Evolutionary conservation across 306 rosid species (phyloP).

Genomic region (Rosa lucieae): DNA sequence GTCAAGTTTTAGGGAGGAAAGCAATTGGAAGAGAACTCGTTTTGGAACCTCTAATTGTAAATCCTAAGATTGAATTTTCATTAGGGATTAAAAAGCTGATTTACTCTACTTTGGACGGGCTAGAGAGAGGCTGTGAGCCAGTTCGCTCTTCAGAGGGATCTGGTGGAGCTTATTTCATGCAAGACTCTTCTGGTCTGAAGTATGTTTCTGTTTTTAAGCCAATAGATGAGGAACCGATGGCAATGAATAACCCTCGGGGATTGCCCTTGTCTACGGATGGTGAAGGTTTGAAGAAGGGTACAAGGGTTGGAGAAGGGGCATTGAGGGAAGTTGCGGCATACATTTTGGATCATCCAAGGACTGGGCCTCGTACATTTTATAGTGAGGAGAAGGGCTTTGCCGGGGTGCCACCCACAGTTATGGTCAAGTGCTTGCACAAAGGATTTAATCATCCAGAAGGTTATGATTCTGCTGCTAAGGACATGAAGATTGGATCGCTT

Average conservation of each 20-base stretch:
- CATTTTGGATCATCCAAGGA: constrained; percentile 73
- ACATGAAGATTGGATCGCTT: constrained; percentile 79
- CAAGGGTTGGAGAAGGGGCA: constrained; percentile 84
- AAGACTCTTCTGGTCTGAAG: constrained; percentile 53
- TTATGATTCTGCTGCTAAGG: constrained; percentile 31
- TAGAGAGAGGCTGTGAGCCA: constrained; percentile 58
- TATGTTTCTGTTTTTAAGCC: constrained; percentile 77
- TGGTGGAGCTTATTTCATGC: constrained; percentile 82
- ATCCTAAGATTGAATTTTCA: constrained; percentile 37
- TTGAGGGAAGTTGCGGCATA: constrained; percentile 97
- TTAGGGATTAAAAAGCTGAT: constrained; percentile 47
- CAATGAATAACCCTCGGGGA: constrained; percentile 59
- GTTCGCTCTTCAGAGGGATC: constrained; percentile 71
- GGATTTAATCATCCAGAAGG: constrained; percentile 67
- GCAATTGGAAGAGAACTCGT: constrained; percentile 35
- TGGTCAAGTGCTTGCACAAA: constrained; percentile 65
- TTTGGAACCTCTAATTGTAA: constrained; percentile 57
- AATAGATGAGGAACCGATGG: constrained; percentile 76
- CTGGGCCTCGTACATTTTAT: constrained; percentile 48
- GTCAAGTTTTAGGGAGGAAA: constrained; percentile 30
- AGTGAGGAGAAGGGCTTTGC: constrained; percentile 70
- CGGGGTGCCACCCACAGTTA: constrained; percentile 83
- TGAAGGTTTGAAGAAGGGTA: constrained; percentile 58
- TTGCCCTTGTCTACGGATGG: constrained; percentile 74
- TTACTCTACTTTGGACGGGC: constrained; percentile 51